Evolutionary conservation across 1,284 basidiomycete genomes (phyloP).

Genomic region (Cryptococcus jaspeensis): DNA sequence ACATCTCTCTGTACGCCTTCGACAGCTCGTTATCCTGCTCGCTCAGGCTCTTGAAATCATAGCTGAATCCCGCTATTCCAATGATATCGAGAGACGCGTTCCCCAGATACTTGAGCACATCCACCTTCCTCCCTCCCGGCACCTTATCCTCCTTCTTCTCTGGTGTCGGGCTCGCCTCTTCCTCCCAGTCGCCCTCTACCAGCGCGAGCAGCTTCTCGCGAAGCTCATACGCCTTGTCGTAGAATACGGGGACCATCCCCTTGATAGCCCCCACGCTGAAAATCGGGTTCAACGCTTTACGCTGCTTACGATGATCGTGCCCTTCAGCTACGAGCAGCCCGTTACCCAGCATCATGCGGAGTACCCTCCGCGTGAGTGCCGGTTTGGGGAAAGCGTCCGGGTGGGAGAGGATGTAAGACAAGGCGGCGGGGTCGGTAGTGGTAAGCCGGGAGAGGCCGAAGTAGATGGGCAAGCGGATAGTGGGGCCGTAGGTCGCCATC

Average conservation of each 20-base stretch:
- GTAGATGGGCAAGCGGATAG: constrained; percentile 19
- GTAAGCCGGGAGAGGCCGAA: constrained; percentile 53
- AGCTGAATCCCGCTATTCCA: constrained; percentile 68
- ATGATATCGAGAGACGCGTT: constrained; percentile 70
- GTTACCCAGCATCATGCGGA: constrained; percentile 52
- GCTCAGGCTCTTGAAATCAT: constrained; percentile 56
- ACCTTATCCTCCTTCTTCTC: constrained; percentile 20
- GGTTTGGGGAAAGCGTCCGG: constrained; percentile 68
- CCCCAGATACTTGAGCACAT: constrained; percentile 63
- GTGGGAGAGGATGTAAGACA: constrained; percentile 62
- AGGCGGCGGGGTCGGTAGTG: constrained; percentile 62
- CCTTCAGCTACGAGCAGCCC: constrained; percentile 48
- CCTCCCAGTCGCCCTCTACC: constrained; percentile 15
- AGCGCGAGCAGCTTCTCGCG: constrained; percentile 31
- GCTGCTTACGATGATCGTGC: constrained; percentile 56
- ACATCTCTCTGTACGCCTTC: constrained; percentile 38
- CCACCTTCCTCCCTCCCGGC: constrained; percentile 49
- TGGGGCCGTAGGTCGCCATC: constrained; percentile 24
- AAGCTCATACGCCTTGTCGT: constrained; percentile 61
- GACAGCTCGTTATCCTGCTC: constrained; percentile 40
- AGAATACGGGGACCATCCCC: constrained; percentile 58
- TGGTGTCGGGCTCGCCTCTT: constrained; percentile 19
- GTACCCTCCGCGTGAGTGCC: constrained; percentile 59
- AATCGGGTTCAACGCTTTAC: constrained; percentile 52
- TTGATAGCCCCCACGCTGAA: constrained; percentile 44